Percentiles rank a stretch among this genome's conserved stretches.
Conservation (phyloP, 768 basidiomycete genomes). For the Melanogaster broomeanus region DNA sequence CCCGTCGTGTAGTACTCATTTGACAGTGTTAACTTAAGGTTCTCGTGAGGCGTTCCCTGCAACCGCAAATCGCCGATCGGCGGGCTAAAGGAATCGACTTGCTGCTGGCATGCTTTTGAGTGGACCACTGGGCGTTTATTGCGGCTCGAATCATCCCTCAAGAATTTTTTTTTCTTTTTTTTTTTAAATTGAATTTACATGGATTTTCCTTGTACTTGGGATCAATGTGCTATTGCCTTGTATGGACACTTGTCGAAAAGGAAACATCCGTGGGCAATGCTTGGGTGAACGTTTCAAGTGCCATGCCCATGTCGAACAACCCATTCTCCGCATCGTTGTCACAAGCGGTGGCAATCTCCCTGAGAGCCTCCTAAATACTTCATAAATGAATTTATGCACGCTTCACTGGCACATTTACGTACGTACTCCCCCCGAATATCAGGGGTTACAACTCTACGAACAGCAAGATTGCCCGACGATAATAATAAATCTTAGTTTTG, state of each 20-base stretch:
- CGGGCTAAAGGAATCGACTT: constrained; percentile 9
- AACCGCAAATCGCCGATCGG: constrained; percentile 34
- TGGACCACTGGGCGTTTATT: constrained; percentile 1
- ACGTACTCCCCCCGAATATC: constrained; percentile 57
- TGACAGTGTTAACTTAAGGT: constrained; percentile 9
- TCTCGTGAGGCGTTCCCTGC: constrained; percentile 23
- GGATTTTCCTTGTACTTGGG: not conserved
- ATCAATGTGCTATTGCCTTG: constrained; percentile 5
- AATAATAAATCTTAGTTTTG: constrained; percentile 62
- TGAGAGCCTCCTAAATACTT: constrained; percentile 25
- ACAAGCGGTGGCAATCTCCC: constrained; percentile 21
- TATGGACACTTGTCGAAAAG: no score
- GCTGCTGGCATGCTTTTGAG: constrained; percentile 3
- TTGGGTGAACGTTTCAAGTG: no score
- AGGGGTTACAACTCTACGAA: constrained; percentile 54
- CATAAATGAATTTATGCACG: constrained; percentile 40
- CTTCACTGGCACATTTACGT: constrained; percentile 51
- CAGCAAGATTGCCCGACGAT: constrained; percentile 51
- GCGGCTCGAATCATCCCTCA: not conserved
- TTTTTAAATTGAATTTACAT: no score
- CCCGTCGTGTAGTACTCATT: constrained; percentile 1
- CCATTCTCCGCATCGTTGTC: constrained; percentile 12
- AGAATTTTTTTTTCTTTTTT: no score
- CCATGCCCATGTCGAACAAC: constrained; percentile 6
- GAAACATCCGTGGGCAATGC: no score